Base-by-base conservation (phyloP, 2,329 filamentous ascomycete species). In the Ophiosphaerella narmari region DNA sequence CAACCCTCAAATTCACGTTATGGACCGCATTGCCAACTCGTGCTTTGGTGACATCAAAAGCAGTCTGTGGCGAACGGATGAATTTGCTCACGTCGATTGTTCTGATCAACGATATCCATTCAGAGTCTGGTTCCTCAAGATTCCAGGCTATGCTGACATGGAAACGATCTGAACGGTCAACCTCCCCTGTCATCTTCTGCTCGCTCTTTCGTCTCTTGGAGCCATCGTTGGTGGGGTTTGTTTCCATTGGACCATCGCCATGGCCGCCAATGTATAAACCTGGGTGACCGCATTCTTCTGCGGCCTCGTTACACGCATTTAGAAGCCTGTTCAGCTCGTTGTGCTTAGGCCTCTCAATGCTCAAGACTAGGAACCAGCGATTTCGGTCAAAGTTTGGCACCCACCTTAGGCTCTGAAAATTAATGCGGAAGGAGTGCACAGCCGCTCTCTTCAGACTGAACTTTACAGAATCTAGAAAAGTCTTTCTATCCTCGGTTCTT, bases 111-210 rank as follows among this genome's bases (percentile, higher is more conserved):
- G 51, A 47, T 7, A 61, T 47, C 61, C 60, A 71, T 32, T 63
- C 62, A 8, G 59, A 39, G 14, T 55, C 57, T 7, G 70, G 68
- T 45, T 68, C 66, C 9, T 51, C 45, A 21, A 75, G 57, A 38
- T 68, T 88, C 94, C 93, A 97, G 0, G 88, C 94, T 48, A 99
- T 84, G 39, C 91, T 96, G 52, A 97, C 77, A 73, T 99, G 94
- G 66, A 97, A 97, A 18, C 82, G 84, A 41, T 79, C 71, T 4
- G 80, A 80, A 46, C 72, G 70, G 59, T 84, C 79, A 48, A 34
- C 50, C 32, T 43, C 43, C 4, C 31, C 43, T 16, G n/a, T 35
- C 21, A 49, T 40, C 18, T 35, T 24, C 31, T 55, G 38, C 12
- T 46, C 35, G 42, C 50, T 56, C 48, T 54, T 62, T 32, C 41